Evolutionary conservation across 441 rosid genomes (phyloP).

Genomic region (Adansonia madagascariensis): DNA sequence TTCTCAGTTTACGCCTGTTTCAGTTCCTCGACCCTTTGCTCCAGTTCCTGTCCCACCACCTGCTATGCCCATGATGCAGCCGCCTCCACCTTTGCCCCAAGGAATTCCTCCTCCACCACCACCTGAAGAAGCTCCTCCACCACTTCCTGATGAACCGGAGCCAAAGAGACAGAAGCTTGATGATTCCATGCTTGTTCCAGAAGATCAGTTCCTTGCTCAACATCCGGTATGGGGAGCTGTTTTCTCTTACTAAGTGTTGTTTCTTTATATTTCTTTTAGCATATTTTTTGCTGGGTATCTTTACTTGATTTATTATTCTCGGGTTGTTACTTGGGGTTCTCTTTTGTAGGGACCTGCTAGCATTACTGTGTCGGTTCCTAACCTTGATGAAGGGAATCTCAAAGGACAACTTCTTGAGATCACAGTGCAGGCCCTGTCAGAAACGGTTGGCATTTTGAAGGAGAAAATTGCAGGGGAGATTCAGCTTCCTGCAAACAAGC

Average conservation of each 20-base stretch:
- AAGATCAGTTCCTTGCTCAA: constrained; percentile 85
- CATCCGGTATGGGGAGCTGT: constrained; percentile 57
- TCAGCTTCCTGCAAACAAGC: constrained; percentile 94
- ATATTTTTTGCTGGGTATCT: constrained; percentile 1
- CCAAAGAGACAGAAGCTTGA: constrained; percentile 89
- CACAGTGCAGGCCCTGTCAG: constrained; percentile 75
- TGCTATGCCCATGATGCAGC: constrained; percentile 70
- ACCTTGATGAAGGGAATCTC: constrained; percentile 81
- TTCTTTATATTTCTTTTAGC: background rate
- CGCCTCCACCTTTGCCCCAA: constrained; percentile 75
- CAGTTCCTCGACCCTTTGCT: constrained; percentile 62
- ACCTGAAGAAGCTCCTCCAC: constrained; percentile 93
- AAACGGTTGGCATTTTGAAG: constrained; percentile 87
- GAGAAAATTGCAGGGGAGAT: constrained; percentile 97
- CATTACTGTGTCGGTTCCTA: constrained; percentile 73
- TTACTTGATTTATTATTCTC: constrained; percentile 3
- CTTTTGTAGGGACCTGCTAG: constrained; percentile 72
- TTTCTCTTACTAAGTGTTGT: background rate
- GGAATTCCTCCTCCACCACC: constrained; percentile 96
- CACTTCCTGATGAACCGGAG: constrained; percentile 96
- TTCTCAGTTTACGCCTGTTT: constrained; percentile 69
- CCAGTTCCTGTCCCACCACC: constrained; percentile 52
- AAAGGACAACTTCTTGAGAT: constrained; percentile 84
- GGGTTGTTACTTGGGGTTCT: constrained; percentile 17
- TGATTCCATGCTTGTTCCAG: constrained; percentile 77